These are phyloP conservation scores for Musa beccarii DNA, from an alignment of 176 grass and related monocot species.

Conservation along the genomic window DNA sequence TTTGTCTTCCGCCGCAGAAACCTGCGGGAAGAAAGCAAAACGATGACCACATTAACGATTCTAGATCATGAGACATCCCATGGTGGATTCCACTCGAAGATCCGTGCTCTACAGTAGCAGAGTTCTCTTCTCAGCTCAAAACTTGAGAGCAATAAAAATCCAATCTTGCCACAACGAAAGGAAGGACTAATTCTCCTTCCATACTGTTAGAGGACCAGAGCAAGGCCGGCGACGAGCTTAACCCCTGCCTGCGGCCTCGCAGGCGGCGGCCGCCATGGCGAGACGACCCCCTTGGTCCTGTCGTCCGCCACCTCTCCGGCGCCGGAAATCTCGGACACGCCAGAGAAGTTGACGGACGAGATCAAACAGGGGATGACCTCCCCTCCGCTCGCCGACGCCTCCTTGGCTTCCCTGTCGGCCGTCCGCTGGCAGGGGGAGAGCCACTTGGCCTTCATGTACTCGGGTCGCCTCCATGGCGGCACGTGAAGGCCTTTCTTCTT, in stretches of 20 bases:
- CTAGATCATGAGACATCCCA: no score
- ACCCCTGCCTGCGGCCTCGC: neutral
- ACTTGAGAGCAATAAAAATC: no score
- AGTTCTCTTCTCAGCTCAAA: neutral
- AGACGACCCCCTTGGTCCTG: slow-evolving; percentile 59
- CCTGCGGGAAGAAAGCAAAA: no score
- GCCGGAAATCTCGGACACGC: slow-evolving; percentile 32
- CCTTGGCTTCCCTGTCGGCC: neutral
- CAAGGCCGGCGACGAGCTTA: slow-evolving; percentile 63
- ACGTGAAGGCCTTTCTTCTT: slow-evolving; percentile 77
- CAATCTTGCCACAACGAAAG: no score
- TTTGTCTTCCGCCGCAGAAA: no score
- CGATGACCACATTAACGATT: no score
- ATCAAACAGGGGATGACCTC: slow-evolving; percentile 21
- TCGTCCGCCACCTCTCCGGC: neutral
- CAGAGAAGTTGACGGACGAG: slow-evolving; percentile 28
- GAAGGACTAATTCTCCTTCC: no score
- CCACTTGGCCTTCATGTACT: slow-evolving; percentile 43
- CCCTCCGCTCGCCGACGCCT: no score
- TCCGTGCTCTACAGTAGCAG: no score
- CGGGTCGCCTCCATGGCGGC: slow-evolving; percentile 32
- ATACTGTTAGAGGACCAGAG: slow-evolving; percentile 57
- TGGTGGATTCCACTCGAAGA: no score
- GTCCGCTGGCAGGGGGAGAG: slow-evolving; percentile 2
- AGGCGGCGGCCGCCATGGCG: slow-evolving; percentile 33